Conservation (phyloP, 169 alveolate genomes). For the Plasmodium falciparum region DNA sequence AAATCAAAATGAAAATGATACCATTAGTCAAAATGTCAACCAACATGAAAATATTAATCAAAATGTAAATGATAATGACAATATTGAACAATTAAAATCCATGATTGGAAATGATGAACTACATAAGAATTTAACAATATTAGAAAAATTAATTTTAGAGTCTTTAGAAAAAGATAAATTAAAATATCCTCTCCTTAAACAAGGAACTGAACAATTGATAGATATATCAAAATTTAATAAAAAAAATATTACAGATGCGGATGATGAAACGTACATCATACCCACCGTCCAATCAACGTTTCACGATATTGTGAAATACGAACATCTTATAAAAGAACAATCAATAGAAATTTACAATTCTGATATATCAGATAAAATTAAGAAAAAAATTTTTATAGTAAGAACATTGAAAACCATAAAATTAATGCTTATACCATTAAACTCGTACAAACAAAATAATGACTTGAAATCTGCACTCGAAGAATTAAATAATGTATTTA, state of each 20-base stretch:
- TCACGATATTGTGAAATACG: slow-evolving; percentile 43
- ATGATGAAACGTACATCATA: not conserved
- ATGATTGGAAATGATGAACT: slow-evolving; percentile 25
- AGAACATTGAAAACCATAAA: slow-evolving; percentile 13
- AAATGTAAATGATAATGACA: not conserved
- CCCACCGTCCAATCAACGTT: not conserved
- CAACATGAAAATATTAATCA: too few species aligned
- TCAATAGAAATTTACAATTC: slow-evolving; percentile 8
- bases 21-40: too few species aligned
- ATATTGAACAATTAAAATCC: slow-evolving; percentile 12
- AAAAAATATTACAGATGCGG: not conserved
- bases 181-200: slow-evolving; percentile 22
- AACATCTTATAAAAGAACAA: slow-evolving; percentile 25
- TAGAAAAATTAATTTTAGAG: slow-evolving; percentile 25
- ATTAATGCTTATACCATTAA: slow-evolving; percentile 11
- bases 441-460: slow-evolving; percentile 4
- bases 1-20: slow-evolving; percentile 11
- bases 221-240: slow-evolving; percentile 29
- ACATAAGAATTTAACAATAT: slow-evolving; percentile 18
- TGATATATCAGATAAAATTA: slow-evolving; percentile 16
- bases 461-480: slow-evolving; percentile 11
- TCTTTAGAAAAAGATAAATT: slow-evolving; percentile 30
- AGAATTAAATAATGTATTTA: slow-evolving; percentile 8
- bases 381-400: slow-evolving; percentile 14
- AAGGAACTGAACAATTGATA: not conserved